A percentile compares a stretch with the other conserved stretches of the same genome.
phyloP scores from a whole-genome alignment of 345 rosid species.

The Noccaea bulbosa region DNA sequence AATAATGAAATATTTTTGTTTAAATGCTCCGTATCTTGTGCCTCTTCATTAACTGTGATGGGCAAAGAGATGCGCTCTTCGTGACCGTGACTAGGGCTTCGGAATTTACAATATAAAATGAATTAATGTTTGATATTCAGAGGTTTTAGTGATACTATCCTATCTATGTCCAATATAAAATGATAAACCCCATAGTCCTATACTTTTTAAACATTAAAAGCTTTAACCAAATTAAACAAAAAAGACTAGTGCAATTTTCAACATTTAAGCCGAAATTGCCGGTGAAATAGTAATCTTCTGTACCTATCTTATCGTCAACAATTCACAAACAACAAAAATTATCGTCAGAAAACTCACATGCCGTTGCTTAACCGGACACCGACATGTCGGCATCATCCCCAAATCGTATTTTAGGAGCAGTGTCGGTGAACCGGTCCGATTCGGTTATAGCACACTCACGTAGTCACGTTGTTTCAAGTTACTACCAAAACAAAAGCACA shows the following conservation, averaged over 20 bases:
- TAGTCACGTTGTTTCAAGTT: conserved; percentile 2
- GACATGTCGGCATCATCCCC: conserved; percentile 12
- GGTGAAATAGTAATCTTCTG: neutral
- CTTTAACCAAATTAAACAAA: neutral
- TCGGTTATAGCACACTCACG: neutral
- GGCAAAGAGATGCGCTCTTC: conserved; percentile 13
- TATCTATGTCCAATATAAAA: neutral
- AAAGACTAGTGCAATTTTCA: conserved; percentile 6
- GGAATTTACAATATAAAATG: neutral
- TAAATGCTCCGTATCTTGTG: conserved; percentile 20
- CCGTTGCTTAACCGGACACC: conserved; percentile 10
- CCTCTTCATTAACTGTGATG: conserved; percentile 25
- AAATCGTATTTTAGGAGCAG: neutral
- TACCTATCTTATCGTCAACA: neutral
- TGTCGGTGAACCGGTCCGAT: conserved; percentile 36
- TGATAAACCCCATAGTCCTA: neutral
- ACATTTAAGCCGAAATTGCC: conserved; percentile 24
- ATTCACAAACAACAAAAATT: neutral
- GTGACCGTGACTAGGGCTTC: neutral
- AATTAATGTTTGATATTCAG: no score
- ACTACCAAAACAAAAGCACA: conserved; percentile 12
- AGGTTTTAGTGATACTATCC: no score
- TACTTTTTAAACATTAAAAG: neutral
- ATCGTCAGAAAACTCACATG: conserved; percentile 22
- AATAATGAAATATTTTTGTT: neutral